These are phyloP conservation scores for Davidsoniella eucalypti DNA, from an alignment of 2,329 filamentous ascomycete species.

Conservation along the genomic window DNA sequence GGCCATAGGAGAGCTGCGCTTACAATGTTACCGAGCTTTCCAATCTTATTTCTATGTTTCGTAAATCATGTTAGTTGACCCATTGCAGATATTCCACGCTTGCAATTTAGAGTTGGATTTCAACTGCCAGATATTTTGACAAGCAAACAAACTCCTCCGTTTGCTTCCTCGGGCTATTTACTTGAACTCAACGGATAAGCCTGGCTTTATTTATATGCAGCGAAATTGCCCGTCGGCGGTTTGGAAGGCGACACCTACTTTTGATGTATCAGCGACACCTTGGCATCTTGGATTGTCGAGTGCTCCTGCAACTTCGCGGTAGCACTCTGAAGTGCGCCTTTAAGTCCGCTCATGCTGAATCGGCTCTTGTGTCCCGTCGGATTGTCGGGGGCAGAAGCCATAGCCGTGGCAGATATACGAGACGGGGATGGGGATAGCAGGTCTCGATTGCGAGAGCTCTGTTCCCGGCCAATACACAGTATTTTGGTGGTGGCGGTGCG, in stretches of 20 bases:
- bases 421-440: too few relatives aligned
- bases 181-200: neutral
- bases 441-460: too few relatives aligned
- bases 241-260: slow-evolving; percentile 27
- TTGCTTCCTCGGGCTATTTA: too few relatives aligned
- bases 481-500: too few relatives aligned
- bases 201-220: neutral
- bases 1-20: slow-evolving; percentile 13
- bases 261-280: slow-evolving; percentile 39
- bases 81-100: neutral
- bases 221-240: neutral
- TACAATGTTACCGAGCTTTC: slow-evolving; percentile 47
- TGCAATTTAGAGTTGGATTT: neutral
- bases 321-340: slow-evolving; percentile 5
- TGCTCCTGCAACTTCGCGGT: slow-evolving; percentile 8
- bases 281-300: slow-evolving; percentile 18
- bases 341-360: slow-evolving; percentile 12
- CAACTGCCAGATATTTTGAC: neutral
- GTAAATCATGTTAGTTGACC: neutral
- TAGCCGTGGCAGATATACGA: neutral
- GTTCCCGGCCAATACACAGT: too few relatives aligned
- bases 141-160: too few relatives aligned
- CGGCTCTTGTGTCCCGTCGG: slow-evolving; percentile 4
- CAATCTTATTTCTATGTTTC: slow-evolving; percentile 34
- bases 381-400: slow-evolving; percentile 3